Conservation (phyloP, 176 grass and related monocot genomes). For the Thinopyrum elongatum region DNA sequence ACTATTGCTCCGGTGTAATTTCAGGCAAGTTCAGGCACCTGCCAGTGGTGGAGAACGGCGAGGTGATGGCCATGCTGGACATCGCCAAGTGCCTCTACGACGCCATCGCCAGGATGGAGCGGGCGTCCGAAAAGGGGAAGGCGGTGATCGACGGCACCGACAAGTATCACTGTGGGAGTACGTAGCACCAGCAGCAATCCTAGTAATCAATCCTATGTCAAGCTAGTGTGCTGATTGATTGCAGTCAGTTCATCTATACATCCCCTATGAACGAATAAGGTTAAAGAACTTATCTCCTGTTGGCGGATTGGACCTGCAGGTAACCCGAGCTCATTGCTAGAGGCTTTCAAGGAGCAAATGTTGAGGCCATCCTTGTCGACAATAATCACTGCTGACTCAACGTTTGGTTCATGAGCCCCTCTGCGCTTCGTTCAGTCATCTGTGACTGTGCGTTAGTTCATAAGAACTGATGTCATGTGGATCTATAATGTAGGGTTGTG, state of each 20-base stretch:
- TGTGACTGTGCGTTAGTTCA: background rate
- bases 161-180: slow-evolving; percentile 50
- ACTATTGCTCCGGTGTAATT: background rate
- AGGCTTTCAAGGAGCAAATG: slow-evolving; percentile 65
- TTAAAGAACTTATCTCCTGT: background rate
- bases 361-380: slow-evolving; percentile 61
- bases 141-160: slow-evolving; percentile 53
- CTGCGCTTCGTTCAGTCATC: background rate
- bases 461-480: background rate
- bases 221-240: background rate
- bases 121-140: slow-evolving; percentile 66
- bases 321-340: slow-evolving; percentile 32
- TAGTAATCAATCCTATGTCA: background rate
- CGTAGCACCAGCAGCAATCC: background rate
- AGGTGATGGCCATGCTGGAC: slow-evolving; percentile 83
- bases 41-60: slow-evolving; percentile 88
- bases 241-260: background rate
- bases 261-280: background rate
- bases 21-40: slow-evolving; percentile 85
- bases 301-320: background rate
- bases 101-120: slow-evolving; percentile 67
- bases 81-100: slow-evolving; percentile 84
- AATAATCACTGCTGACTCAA: slow-evolving; percentile 46
- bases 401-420: slow-evolving; percentile 27
- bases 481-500: slow-evolving; percentile 39